Base-by-base conservation (phyloP, 73 alveolate genomes). In the Tetrahymena malaccensis region DNA sequence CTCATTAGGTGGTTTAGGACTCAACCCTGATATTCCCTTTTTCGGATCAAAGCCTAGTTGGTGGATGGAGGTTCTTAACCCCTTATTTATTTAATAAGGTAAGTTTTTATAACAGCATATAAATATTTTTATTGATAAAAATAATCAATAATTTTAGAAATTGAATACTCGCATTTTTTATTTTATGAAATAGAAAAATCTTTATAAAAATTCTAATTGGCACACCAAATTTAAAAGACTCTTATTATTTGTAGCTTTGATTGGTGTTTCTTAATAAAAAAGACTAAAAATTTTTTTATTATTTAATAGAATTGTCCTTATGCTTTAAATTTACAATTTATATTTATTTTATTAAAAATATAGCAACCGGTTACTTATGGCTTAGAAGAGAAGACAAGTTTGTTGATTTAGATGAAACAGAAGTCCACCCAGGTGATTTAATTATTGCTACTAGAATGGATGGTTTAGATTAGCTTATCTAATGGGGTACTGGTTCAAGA, bases 401-500 rank as follows among this genome's bases (percentile, higher is more conserved):
- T 22, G 96, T 95, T 25, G 97, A 96, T 94, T 58, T 97, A 50
- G 98, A 97, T 43, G 99, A 98, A 89, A 55, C 84, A 35, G 96
- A 94, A 17, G 97, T 98, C 38, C 97, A 96, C 70, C 94, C 98
- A 21, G 99, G 99, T 94, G 99, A 98, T 94, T 98, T 97, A 96
- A 55, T 98, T 34, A 99, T 98, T 34, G 97, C 98, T 70, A 93
- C 97, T 40, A 95, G 99, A 94, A 95, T 98, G 93, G 99, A 98
- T 94, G 99, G 99, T 10, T 97, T 98, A 37, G 99, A 98, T 95
- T 97, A 98, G 38, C 94, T 98, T 93, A 98, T 98, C 25, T 97
- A 97, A 99, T 96, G 98, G 96, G 99, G 99, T 35, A 94, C 99
- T 21, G 99, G 99, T 0, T 93, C 98, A 31, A 98, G 97, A 55